phyloP scores from a whole-genome alignment of 1,284 basidiomycete genomes.

The Fistulinella staudtii region DNA sequence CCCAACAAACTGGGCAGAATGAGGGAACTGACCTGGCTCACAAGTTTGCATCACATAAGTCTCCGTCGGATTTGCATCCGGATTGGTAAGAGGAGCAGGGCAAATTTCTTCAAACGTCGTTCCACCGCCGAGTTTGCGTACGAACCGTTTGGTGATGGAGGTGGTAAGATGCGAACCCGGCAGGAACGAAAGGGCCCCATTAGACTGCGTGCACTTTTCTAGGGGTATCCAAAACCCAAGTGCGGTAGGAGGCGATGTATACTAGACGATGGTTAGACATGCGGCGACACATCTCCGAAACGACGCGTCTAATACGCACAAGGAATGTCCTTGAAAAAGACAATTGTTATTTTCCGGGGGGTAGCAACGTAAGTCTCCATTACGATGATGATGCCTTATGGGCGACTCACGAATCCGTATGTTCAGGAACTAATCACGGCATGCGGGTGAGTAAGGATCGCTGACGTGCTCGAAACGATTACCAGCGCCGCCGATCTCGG shows the following conservation, averaged over 20 bases:
- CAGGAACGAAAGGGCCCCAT: slow-evolving; percentile 89
- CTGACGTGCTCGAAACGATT: slow-evolving; percentile 10
- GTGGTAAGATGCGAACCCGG: slow-evolving; percentile 83
- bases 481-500: slow-evolving; percentile 87
- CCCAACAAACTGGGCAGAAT: no score
- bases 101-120: slow-evolving; percentile 74
- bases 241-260: slow-evolving; percentile 87
- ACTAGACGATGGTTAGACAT: slow-evolving; percentile 47
- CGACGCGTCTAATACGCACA: slow-evolving; percentile 37
- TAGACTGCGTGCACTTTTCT: slow-evolving; percentile 79
- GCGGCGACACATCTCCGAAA: not conserved
- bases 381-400: not conserved
- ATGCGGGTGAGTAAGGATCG: slow-evolving; percentile 21
- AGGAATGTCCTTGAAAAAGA: slow-evolving; percentile 59
- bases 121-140: slow-evolving; percentile 66
- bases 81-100: slow-evolving; percentile 36
- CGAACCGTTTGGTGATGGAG: slow-evolving; percentile 77
- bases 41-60: slow-evolving; percentile 74
- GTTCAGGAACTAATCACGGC: slow-evolving; percentile 53
- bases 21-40: slow-evolving; percentile 59
- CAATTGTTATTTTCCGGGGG: not conserved
- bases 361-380: slow-evolving; percentile 5
- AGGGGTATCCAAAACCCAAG: slow-evolving; percentile 96
- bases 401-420: slow-evolving; percentile 73
- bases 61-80: slow-evolving; percentile 30